A percentile compares a stretch with the other conserved stretches of the same genome.
Evolutionary conservation across 495 filamentous ascomycete species (phyloP).

Genomic region (Aspergillus funiculosus): DNA sequence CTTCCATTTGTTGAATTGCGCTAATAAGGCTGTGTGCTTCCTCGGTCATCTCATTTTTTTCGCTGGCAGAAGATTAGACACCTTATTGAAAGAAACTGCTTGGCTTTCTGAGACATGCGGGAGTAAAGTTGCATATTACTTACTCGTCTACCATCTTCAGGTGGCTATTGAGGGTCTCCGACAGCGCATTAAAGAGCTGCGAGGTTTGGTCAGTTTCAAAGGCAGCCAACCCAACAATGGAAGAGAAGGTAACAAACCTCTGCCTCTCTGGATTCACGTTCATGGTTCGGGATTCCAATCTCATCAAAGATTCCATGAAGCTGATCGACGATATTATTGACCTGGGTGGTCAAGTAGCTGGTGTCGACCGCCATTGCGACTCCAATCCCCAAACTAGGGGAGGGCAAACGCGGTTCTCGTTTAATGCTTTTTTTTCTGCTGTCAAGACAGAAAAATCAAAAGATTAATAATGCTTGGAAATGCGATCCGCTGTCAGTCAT

Average conservation of each 20-base stretch:
- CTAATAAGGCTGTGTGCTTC: constrained; percentile 83
- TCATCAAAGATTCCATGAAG: constrained; percentile 93
- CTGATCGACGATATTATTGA: constrained; percentile 83
- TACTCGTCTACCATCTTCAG: constrained; percentile 68
- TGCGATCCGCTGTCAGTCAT: constrained; percentile 14
- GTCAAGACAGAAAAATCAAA: constrained; percentile 21
- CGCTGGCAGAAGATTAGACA: constrained; percentile 40
- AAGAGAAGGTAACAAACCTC: constrained; percentile 53
- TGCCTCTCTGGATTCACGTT: constrained; percentile 79
- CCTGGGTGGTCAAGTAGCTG: constrained; percentile 84
- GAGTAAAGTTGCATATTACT: constrained; percentile 20
- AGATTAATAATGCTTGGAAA: constrained; percentile 27
- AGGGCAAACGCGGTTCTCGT: background rate
- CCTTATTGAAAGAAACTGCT: too few species aligned
- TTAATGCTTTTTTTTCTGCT: constrained; percentile 12
- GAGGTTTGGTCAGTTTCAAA: constrained; percentile 3
- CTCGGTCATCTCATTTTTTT: constrained; percentile 81
- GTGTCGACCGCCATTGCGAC: constrained; percentile 76
- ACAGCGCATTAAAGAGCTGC: constrained; percentile 81
- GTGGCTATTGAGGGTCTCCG: constrained; percentile 80
- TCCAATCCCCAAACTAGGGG: constrained; percentile 22
- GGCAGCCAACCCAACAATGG: constrained; percentile 2
- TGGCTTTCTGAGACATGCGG: too few species aligned
- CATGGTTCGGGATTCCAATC: constrained; percentile 85
- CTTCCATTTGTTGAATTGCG: constrained; percentile 86